Evolutionary conservation across 148 eudicot species (phyloP), one percentile per base, ranked within the genome.

Genomic region (Vaccinium myrtillus): DNA sequence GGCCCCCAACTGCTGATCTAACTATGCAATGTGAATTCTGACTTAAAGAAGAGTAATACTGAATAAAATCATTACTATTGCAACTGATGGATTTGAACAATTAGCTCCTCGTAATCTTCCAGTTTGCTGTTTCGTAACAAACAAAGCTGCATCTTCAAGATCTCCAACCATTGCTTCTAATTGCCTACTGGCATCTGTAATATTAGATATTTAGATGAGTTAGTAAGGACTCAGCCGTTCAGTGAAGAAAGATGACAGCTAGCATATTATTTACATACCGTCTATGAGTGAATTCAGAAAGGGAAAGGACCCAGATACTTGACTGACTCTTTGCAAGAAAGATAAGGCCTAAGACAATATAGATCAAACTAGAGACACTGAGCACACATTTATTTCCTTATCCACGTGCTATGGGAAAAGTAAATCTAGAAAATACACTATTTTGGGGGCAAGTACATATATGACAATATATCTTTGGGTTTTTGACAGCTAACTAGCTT

Each of bases 41-140:
- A 27, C 2, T 69, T 25, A 67, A 32, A 27, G n/a, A 51, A 77
- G 43, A 30, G 67, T 36, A 85, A 54, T 77, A 32, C 49, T 73
- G 70, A 83, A 74, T 32, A 59, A 56, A 83, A 81, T 65, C 43
- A 85, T 87, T 85, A 89, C 91, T 83, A 81, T 84, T 75, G 84
- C 32, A 79, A 53, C 80, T 23, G 85, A 83, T 78, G 85, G 78
- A 53, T 54, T 78, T 13, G 69, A 85, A 77, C 54, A 49, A 53
- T 32, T 71, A 87, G 83, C 88, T 18, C 86, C 83, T 78, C 81
- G 83, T n/a, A 83, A 56, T 78, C 81, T 32, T 80, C 86, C 85
- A 61, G 84, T 67, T 53, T 53, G 86, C 12, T 69, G 74, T 69
- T 27, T 27, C 74, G 13, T 69, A 69, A 69, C 30, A 69, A 69